Evolutionary conservation across 108 stramenopile genomes (phyloP), one percentile per base, ranked within the genome.

Genomic region (Fistulifera pelliculosa): DNA sequence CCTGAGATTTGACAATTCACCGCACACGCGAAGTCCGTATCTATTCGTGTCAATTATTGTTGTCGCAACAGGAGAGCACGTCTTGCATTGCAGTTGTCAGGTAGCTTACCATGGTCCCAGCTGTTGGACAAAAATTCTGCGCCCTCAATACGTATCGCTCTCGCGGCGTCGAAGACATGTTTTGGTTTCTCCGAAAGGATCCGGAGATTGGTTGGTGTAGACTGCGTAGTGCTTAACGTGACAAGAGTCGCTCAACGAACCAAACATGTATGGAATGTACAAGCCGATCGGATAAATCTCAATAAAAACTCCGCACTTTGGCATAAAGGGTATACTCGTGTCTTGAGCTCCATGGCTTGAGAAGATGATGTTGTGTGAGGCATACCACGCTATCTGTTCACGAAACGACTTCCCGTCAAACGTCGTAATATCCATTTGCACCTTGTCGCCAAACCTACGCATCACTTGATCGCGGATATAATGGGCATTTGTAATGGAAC

Each of bases 281-380:
- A 69, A 75, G 6, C 47, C 38, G 10, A 47, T 0, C 45, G 74
- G 74, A 27, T 69, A 75, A 6, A 75, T 2, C 49, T 70, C 68
- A 15, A 69, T 44, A 0, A 75, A 13, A 0, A 56, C 53, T 19
- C 41, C 39, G 41, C 69, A 75, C 3, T n/a, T 35, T 41, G 62
- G 67, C 65, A 69, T 16, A 26, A 75, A 69, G 15, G 74, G 60
- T 1, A 75, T 12, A 7, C 74, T 68, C 6, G 68, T 70, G 14
- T 69, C 38, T 39, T 75, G 68, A 26, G 74, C 74, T 14, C 74
- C 74, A 57, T 75, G 74, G n/a, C 64, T 54, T 40, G 59, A 48
- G 19, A 75, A 16, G 52, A 75, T 43, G 38, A 75, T 65, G 56
- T 75, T 61, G 1, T 38, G 35, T 8, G 19, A 17, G 10, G 47